phyloP scores from a whole-genome alignment of 306 rosid species.

The Cucurbita ficifolia region DNA sequence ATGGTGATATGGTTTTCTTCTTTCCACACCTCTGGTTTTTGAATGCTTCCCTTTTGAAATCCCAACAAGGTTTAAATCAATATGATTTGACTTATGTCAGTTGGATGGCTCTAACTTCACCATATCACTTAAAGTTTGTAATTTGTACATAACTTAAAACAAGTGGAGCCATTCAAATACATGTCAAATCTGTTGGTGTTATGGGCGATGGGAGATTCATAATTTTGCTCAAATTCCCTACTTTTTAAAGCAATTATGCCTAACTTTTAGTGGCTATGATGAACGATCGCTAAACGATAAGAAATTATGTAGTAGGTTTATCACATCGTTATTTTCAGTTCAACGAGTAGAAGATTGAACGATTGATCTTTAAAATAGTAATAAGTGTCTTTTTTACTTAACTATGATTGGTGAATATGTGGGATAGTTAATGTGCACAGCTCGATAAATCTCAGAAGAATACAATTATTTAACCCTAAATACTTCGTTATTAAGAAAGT shows the following conservation, averaged over 20 bases:
- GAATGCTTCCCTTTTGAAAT: background rate
- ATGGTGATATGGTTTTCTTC: constrained; percentile 90
- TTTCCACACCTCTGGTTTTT: constrained; percentile 75
- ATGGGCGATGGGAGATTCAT: background rate
- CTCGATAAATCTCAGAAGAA: background rate
- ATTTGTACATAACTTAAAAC: background rate
- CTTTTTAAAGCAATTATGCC: background rate
- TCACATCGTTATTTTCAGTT: too few species aligned
- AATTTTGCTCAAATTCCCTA: background rate
- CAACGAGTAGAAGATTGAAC: too few species aligned
- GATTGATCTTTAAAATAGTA: too few species aligned
- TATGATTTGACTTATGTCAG: background rate
- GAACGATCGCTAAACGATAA: background rate
- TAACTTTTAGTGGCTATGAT: background rate
- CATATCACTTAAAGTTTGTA: background rate
- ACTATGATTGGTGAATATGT: background rate
- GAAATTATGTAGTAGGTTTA: too few species aligned
- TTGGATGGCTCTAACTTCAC: background rate
- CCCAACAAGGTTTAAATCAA: background rate
- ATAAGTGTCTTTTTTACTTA: too few species aligned
- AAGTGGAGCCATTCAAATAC: background rate
- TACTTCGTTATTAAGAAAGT: too few species aligned
- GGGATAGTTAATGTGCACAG: background rate
- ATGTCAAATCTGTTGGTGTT: background rate
- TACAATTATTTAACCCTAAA: background rate